Evolutionary conservation across 257 asterid species (phyloP), one percentile per base, ranked within the genome.

Genomic region (Echium plantagineum): DNA sequence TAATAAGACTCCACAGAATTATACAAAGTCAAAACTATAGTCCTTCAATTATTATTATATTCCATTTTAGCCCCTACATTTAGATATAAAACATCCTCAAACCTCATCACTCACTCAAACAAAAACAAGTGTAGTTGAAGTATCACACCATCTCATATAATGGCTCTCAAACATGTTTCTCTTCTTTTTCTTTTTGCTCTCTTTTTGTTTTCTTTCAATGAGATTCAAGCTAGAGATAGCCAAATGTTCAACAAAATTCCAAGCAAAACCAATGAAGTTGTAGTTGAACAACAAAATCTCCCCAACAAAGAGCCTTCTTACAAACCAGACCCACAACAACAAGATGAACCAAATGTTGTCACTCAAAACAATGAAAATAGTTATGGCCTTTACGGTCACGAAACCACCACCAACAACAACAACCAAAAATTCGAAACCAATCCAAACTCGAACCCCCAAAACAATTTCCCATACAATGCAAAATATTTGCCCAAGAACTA

Each of bases 311-410:
- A 71, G 42, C 42, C 42, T 6, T 1, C 20, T 51, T 51, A 17
- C 19, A 51, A 51, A 21, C 1, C 26, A 1, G 26, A 24, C 26
- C 26, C 1, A 61, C 65, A 60, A 20, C 54, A 72, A 10, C 70
- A 67, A 55, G 47, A 64, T 22, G 83, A 75, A 0, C 85, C 85
- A 52, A 63, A 20, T 32, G 74, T 78, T 75, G 47, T 66, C n/a
- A 80, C 79, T 0, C 74, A 81, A 6, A 74, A 59, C 4, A 83
- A 76, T 35, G 64, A 81, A 30, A 42, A 42, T 52, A 63, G 73
- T 15, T 81, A 81, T 76, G 87, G 87, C 66, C 81, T 81, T 13
- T 81, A 83, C 71, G 83, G 79, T 59, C 90, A 76, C 42, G 85
- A 83, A 17, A 30, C 67, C 35, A n/a, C n/a, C n/a, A 51, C 13